A percentile compares a stretch with the other conserved stretches of the same genome.
These are phyloP conservation scores for Triticum dicoccoides DNA, from an alignment of 176 grass and related monocot species.

Conservation along the genomic window DNA sequence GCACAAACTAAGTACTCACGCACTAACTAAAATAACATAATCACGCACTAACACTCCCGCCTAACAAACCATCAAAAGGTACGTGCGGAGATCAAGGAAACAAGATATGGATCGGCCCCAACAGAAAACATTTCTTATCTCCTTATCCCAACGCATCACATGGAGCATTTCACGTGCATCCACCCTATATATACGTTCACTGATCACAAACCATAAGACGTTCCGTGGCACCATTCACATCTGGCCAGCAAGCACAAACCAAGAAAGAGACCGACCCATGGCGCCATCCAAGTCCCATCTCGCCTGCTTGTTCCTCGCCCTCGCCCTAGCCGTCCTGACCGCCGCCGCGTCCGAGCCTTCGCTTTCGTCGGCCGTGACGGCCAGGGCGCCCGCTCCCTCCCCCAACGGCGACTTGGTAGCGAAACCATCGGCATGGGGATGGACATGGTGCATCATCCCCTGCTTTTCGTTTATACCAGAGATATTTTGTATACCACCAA, in stretches of 20 bases:
- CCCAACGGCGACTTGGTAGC: background rate
- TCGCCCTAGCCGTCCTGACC: background rate
- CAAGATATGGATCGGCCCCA: background rate
- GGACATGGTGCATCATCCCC: background rate
- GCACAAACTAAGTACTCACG: no score
- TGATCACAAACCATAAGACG: background rate
- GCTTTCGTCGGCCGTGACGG: background rate
- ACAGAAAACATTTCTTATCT: background rate
- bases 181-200: background rate
- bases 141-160: background rate
- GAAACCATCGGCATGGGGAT: background rate
- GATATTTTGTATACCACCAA: background rate
- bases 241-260: background rate
- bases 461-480: background rate
- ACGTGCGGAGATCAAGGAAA: no score
- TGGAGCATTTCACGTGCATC: background rate
- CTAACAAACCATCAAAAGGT: background rate
- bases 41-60: background rate
- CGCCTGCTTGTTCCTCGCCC: background rate
- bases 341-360: background rate
- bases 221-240: background rate
- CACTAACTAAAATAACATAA: no score
- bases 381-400: background rate
- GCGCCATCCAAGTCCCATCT: background rate
- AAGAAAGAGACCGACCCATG: background rate